A percentile compares a stretch with the other conserved stretches of the same genome.
These are phyloP conservation scores for Umbelopsis sp. DNA, from an alignment of 192 early-diverging fungal species.

Conservation along the genomic window DNA sequence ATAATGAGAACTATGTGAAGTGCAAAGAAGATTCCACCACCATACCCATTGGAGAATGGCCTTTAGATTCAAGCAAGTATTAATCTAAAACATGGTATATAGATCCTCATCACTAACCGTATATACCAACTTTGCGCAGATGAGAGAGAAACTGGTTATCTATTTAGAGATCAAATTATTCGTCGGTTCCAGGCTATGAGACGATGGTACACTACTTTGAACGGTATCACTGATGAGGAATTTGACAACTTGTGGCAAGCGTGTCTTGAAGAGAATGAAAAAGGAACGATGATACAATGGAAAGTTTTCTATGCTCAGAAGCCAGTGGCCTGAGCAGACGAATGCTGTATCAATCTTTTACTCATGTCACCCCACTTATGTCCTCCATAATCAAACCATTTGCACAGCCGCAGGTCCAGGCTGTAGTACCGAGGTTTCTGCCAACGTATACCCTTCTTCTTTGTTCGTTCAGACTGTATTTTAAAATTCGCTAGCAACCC, in stretches of 20 bases:
- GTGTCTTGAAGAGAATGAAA: background rate
- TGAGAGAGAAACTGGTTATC: slow-evolving; percentile 31
- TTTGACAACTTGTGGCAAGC: slow-evolving; percentile 11
- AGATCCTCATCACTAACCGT: too few species aligned
- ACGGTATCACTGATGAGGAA: background rate
- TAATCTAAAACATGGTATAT: too few species aligned
- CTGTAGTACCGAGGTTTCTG: too few species aligned
- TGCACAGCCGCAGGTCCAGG: too few species aligned
- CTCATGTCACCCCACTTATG: too few species aligned
- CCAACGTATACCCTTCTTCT: too few species aligned
- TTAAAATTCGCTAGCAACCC: too few species aligned
- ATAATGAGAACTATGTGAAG: slow-evolving; percentile 1
- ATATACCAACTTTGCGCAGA: slow-evolving; percentile 4
- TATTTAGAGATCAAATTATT: slow-evolving; percentile 26
- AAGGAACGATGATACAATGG: background rate
- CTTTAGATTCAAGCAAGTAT: slow-evolving; percentile 22
- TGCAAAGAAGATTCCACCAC: background rate
- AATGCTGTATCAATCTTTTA: too few species aligned
- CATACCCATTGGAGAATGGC: slow-evolving; percentile 39
- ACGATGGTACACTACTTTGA: slow-evolving; percentile 15
- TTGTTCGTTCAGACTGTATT: too few species aligned
- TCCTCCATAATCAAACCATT: too few species aligned
- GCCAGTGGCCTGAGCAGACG: background rate
- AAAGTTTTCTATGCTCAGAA: background rate
- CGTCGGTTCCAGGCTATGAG: slow-evolving; percentile 10